Base-by-base conservation (phyloP, 2,329 filamentous ascomycete genomes). In the Fusarium avenaceum region DNA sequence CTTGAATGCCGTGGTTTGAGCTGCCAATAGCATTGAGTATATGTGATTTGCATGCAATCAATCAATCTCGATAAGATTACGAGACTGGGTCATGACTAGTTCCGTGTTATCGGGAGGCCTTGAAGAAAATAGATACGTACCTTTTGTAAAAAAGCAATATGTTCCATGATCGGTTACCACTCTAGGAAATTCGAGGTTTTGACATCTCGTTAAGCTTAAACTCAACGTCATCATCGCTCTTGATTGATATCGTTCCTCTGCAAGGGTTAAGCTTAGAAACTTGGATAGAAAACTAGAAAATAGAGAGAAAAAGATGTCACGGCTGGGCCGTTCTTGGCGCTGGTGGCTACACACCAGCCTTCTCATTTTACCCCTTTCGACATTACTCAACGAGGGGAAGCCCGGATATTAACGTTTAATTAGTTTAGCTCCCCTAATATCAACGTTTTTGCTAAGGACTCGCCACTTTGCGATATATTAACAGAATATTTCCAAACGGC, bases 321-420 rank as follows among this genome's bases (percentile, higher is more conserved):
- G 45, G 46, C 46, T 43, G 46, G 52, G 19, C 61, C 46, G 58
- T 38, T 38, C 52, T 51, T 64, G 51, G 59, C 51, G 40, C 35
- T 64, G 52, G 52, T 44, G 48, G 35, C 35, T 43, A 33, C 20
- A 59, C 42, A 64, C 60, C 61, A 64, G 44, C 61, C 61, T 59
- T 63, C 61, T 39, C 35, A 64, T 59, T 64, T 63, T 64, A 51
- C 55, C 45, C 61, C 61, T 52, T 58, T 64, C 22, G 53, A 59
- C 40, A 48, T 52, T 35, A 53, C 59, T 59, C 26, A 46, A 51
- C 20, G 61, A 64, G 59, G 61, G 52, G 59, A 58, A 59, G 10
- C 47, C 59, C 58, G 56, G 61, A 64, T 52, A 59, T 63, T 48
- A 65, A 63, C 19, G 52, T 47, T 26, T 57, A 58, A 50, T 63